Evolutionary conservation across 352 stramenopile species (phyloP), one percentile per base, ranked within the genome.

Genomic region (Elongisporangium senticosum): DNA sequence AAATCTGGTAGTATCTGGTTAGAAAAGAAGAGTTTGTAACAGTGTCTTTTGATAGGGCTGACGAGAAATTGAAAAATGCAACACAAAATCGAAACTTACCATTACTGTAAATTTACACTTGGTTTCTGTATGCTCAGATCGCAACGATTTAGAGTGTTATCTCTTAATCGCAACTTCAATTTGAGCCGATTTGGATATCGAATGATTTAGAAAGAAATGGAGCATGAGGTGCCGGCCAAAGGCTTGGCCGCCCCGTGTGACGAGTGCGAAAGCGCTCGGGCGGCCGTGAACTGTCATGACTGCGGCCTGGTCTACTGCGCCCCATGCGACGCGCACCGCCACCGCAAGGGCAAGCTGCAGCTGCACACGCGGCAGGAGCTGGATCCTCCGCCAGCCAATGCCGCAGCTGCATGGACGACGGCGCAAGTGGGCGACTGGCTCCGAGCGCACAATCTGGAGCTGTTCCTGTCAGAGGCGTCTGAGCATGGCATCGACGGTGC

Each of bases 341-440:
- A 94, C 62, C 84, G 84, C 62, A 94, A 94, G 62, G 84, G 84
- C 19, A 94, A 90, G 60, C 76, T 94, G n/a, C 63, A 76, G 51
- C 72, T 86, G 33, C 84, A 94, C 53, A 63, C 79, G 48, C 76
- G 84, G 26, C 63, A 71, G 47, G 23, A 51, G 3, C 33, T 79
- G 49, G 55, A 19, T 53, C 15, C 19, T 48, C 49, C 55, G 49
- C 14, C 62, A 51, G 24, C 53, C 15, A 28, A 8, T 52, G n/a
- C 22, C 24, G 10, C 47, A 40, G 28, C 53, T 13, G 58, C 48
- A 7, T 89, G 77, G 79, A 73, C 63, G 53, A 57, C 61, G 7
- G 28, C 64, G 15, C 66, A 86, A 22, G 82, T 94, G 53, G 69
- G 59, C 17, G 51, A 76, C 15, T 94, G 84, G 84, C 69, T 94